Conservation (phyloP, 1,284 basidiomycete species). For the Afroboletus lepidellus region DNA sequence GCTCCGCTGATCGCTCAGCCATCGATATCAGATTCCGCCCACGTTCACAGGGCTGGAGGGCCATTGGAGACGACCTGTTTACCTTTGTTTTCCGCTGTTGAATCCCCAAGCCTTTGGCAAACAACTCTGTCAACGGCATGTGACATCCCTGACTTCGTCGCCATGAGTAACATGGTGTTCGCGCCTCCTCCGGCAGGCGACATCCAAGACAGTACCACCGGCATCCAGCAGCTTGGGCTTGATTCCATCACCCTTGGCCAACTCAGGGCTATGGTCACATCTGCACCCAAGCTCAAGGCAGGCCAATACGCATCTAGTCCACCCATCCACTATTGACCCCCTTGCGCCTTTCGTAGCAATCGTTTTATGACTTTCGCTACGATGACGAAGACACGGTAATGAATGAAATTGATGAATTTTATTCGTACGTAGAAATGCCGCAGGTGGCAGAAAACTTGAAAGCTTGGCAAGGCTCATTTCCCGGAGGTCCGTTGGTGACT, state of each 20-base stretch:
- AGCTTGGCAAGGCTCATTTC: conserved; percentile 84
- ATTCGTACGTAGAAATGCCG: conserved; percentile 94
- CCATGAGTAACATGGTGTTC: conserved; percentile 31
- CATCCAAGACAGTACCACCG: conserved; percentile 19
- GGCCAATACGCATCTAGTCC: conserved; percentile 20
- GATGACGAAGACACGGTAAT: conserved; percentile 94
- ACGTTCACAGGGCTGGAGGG: conserved; percentile 5
- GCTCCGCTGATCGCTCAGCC: neutral
- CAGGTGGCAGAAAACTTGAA: conserved; percentile 87
- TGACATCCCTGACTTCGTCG: neutral
- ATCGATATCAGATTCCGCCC: conserved; percentile 22
- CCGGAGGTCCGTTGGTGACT: conserved; percentile 53
- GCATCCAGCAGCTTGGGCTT: conserved; percentile 35
- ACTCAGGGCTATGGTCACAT: conserved; percentile 69
- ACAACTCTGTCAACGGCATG: conserved; percentile 18
- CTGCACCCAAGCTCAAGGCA: conserved; percentile 76
- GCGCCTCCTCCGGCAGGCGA: conserved; percentile 27
- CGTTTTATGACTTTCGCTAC: conserved; percentile 86
- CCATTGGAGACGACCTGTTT: conserved; percentile 13
- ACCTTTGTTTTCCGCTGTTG: conserved; percentile 25
- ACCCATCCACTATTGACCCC: conserved; percentile 13
- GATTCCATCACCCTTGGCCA: conserved; percentile 84
- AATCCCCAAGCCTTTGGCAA: conserved; percentile 30
- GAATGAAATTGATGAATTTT: conserved; percentile 98
- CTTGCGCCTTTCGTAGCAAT: conserved; percentile 55